Percentiles rank a stretch among this genome's conserved stretches.
phyloP scores from a whole-genome alignment of 2,329 filamentous ascomycete species.

The Beauveria asiatica region DNA sequence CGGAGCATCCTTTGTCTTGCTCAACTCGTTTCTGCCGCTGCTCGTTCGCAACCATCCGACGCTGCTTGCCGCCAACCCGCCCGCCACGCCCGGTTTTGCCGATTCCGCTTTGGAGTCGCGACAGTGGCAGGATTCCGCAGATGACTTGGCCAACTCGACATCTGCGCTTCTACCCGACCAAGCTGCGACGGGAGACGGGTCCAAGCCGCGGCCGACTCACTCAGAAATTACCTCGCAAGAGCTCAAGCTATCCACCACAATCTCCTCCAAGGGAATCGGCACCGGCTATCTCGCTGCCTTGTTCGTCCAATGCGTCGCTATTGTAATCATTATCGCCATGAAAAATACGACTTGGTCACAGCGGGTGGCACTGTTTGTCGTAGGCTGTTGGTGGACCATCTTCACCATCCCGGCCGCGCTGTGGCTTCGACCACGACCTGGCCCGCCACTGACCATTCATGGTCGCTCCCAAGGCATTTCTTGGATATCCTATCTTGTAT shows the following conservation, averaged over 20 bases:
- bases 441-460: slow-evolving; percentile 59
- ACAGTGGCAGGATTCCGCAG: slow-evolving; percentile 24
- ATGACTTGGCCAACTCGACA: slow-evolving; percentile 32
- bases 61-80: slow-evolving; percentile 22
- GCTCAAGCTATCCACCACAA: slow-evolving; percentile 75
- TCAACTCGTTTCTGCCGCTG: slow-evolving; percentile 91
- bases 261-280: slow-evolving; percentile 86
- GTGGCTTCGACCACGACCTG: slow-evolving; percentile 82
- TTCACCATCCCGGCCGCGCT: slow-evolving; percentile 84
- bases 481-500: slow-evolving; percentile 65
- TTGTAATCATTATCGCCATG: slow-evolving; percentile 65
- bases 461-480: slow-evolving; percentile 27
- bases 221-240: slow-evolving; percentile 53
- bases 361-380: slow-evolving; percentile 74
- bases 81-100: slow-evolving; percentile 23
- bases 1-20: slow-evolving; percentile 85
- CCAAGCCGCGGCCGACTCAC: slow-evolving; percentile 33
- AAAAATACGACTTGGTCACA: slow-evolving; percentile 77
- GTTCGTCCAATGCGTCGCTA: slow-evolving; percentile 72
- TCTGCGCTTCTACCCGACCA: slow-evolving; percentile 37
- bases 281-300: slow-evolving; percentile 87
- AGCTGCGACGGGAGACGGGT: slow-evolving; percentile 16
- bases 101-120: slow-evolving; percentile 26
- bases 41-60: slow-evolving; percentile 78
- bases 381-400: slow-evolving; percentile 86